A percentile compares a stretch with the other conserved stretches of the same genome.
Evolutionary conservation across 2,329 filamentous ascomycete species (phyloP).

Genomic region (Sporothrix sp.): DNA sequence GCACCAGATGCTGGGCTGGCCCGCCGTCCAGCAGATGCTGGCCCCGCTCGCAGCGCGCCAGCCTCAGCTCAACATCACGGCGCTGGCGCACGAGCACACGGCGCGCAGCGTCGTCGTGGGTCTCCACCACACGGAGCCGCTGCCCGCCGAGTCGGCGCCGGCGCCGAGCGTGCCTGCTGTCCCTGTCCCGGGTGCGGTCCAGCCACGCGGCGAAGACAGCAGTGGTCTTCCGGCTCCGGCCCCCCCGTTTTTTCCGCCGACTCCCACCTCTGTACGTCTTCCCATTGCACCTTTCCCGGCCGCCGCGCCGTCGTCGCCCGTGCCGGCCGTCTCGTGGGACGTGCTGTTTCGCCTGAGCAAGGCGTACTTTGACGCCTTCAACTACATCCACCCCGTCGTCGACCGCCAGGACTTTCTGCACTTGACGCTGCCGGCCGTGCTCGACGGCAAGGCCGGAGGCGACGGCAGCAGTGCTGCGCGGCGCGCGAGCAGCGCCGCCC

Average conservation of each 20-base stretch:
- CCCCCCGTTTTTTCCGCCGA: too few species aligned
- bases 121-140: slow-evolving; percentile 20
- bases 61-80: slow-evolving; percentile 15
- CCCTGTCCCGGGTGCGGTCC: too few species aligned
- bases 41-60: slow-evolving; percentile 24
- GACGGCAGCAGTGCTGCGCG: slow-evolving; percentile 45
- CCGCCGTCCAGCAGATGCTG: slow-evolving; percentile 32
- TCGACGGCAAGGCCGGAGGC: slow-evolving; percentile 28
- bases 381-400: slow-evolving; percentile 48
- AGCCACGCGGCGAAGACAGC: too few species aligned
- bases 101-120: slow-evolving; percentile 28
- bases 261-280: too few species aligned
- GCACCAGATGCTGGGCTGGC: slow-evolving; percentile 45
- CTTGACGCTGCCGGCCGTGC: slow-evolving; percentile 35
- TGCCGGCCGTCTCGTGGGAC: slow-evolving; percentile 29
- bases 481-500: slow-evolving; percentile 38
- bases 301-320: neutral
- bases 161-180: slow-evolving; percentile 1
- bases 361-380: slow-evolving; percentile 50
- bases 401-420: slow-evolving; percentile 45
- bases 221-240: too few species aligned
- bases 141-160: slow-evolving; percentile 8
- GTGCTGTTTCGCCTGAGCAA: slow-evolving; percentile 41
- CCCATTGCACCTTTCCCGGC: too few species aligned
- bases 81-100: slow-evolving; percentile 26